Percentiles rank a stretch among this genome's conserved stretches.
phyloP scores from a whole-genome alignment of 345 rosid genomes.

The Ricinus communis region DNA sequence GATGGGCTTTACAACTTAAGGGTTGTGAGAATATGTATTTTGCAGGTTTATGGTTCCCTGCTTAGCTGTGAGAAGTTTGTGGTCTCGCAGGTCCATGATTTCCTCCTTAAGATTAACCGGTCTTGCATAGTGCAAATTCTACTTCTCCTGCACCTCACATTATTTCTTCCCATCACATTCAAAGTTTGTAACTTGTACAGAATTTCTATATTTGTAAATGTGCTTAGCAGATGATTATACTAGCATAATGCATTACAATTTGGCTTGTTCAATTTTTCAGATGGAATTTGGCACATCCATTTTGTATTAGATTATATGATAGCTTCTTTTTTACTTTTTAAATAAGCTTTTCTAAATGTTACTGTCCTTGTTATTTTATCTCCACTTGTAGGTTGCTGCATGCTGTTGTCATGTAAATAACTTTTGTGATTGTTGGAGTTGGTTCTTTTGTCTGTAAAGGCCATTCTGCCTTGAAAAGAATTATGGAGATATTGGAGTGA shows the following conservation, averaged over 20 bases:
- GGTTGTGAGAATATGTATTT: no score
- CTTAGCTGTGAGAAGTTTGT: no score
- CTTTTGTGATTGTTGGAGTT: neutral
- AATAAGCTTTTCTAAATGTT: neutral
- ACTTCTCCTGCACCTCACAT: neutral
- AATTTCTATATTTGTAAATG: neutral
- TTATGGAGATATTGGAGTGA: neutral
- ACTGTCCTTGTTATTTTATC: neutral
- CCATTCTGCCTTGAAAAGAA: neutral
- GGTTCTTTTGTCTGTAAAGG: neutral
- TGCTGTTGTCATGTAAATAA: neutral
- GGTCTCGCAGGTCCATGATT: neutral
- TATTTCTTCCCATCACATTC: neutral
- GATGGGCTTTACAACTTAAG: no score
- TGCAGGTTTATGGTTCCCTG: no score
- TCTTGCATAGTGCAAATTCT: neutral
- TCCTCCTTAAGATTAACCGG: neutral
- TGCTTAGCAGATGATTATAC: neutral
- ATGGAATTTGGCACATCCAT: no score
- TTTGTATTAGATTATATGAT: neutral
- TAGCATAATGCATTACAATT: neutral
- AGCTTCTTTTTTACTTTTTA: neutral
- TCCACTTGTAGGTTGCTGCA: neutral
- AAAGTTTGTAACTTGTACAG: neutral
- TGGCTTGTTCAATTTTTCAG: neutral